Evolutionary conservation across 768 basidiomycete species (phyloP), one percentile per base, ranked within the genome.

Genomic region (Boletus bicolor): DNA sequence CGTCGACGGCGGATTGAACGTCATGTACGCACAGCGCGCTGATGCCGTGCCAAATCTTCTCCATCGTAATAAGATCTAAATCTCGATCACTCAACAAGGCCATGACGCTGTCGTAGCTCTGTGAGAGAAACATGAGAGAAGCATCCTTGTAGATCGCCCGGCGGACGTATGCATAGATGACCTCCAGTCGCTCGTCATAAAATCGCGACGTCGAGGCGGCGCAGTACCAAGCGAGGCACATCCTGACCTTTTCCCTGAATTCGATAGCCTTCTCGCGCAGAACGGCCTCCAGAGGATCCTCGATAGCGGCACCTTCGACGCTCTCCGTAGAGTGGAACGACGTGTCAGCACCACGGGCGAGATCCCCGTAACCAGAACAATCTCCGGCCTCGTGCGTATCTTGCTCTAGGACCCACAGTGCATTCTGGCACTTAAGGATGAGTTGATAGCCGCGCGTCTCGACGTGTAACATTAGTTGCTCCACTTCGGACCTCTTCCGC

Each of bases 151-250:
- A 74, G 32, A 76, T 64, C 21, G 68, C 74, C 17, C 75, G 68
- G 14, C 72, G 73, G 45, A 76, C 65, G 51, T 68, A 75, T 26
- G 76, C 72, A 51, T 62, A 62, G 49, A 76, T 70, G 53, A 75
- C 60, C 19, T 65, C 56, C 26, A 72, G 35, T 49, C 72, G 72
- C 59, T 76, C 75, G n/a, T 39, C 41, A 44, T 71, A 68, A 45
- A 64, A 75, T 17, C 48, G 64, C 7, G 74, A 76, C 24, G 53
- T 46, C 11, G 57, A 51, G 9, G 73, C 65, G 3, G 72, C 65
- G 17, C 67, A 73, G 50, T 67, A 76, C 41, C 69, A 63, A 19
- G 74, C 70, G 4, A 76, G 70, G 12, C 64, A 62, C 15, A 66
- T 63, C 51, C 64, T 66, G 15, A 75, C 71, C 58, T 66, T 70